Evolutionary conservation across 352 stramenopile genomes (phyloP).

Genomic region (Sclerospora graminicola): DNA sequence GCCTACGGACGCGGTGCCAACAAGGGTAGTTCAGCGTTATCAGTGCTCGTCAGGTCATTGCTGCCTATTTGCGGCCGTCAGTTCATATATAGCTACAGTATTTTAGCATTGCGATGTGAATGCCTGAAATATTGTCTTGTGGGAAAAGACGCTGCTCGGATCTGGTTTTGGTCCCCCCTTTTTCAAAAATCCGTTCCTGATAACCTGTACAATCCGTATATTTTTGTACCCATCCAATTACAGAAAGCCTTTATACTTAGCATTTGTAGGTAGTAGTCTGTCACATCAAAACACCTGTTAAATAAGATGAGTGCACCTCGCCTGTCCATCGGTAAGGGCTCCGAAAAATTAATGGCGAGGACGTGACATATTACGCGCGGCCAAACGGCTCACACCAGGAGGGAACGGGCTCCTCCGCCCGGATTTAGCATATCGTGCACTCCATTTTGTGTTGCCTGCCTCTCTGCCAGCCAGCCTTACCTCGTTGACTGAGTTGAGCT

Average conservation of each 20-base stretch:
- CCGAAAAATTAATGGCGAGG: constrained; percentile 19
- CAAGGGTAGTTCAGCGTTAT: too few species aligned
- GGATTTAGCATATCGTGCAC: constrained; percentile 12
- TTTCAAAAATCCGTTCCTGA: constrained; percentile 19
- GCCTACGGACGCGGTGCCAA: too few species aligned
- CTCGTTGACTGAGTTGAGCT: constrained; percentile 3
- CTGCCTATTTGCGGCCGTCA: too few species aligned
- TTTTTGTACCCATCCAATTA: constrained; percentile 7
- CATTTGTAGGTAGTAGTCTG: neutral
- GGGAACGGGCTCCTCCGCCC: neutral
- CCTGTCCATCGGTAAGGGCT: constrained; percentile 5
- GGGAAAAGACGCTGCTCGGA: constrained; percentile 11
- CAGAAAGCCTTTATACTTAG: neutral
- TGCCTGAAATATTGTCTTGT: neutral
- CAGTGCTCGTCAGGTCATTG: too few species aligned
- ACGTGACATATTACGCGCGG: constrained; percentile 16
- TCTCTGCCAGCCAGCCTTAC: constrained; percentile 22
- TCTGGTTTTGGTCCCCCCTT: constrained; percentile 22
- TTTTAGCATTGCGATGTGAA: too few species aligned
- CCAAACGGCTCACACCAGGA: constrained; percentile 6
- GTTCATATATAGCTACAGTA: too few species aligned
- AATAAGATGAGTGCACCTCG: constrained; percentile 1
- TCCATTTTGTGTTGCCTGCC: constrained; percentile 15
- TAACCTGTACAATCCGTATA: constrained; percentile 15
- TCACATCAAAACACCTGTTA: constrained; percentile 5